These are phyloP conservation scores for Drechslerella dactyloides DNA, from an alignment of 2,329 filamentous ascomycete species.

Conservation along the genomic window DNA sequence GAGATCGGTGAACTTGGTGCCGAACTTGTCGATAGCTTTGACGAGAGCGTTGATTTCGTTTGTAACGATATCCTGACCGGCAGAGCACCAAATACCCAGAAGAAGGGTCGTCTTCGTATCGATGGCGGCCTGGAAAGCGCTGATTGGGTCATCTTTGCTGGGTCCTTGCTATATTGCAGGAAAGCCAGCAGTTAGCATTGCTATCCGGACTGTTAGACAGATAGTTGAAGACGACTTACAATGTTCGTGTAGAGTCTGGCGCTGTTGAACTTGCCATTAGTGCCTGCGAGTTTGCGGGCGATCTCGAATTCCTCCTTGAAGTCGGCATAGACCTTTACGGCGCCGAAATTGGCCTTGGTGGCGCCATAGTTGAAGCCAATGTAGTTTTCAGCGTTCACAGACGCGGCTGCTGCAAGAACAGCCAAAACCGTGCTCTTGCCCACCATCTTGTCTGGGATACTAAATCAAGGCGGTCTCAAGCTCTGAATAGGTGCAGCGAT, in stretches of 20 bases:
- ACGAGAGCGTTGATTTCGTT: slow-evolving; percentile 78
- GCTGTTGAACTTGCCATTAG: slow-evolving; percentile 69
- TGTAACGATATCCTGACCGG: slow-evolving; percentile 67
- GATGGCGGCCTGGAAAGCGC: slow-evolving; percentile 82
- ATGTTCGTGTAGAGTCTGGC: slow-evolving; percentile 79
- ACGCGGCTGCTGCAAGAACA: slow-evolving; percentile 59
- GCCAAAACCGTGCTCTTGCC: slow-evolving; percentile 51
- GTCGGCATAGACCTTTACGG: slow-evolving; percentile 67
- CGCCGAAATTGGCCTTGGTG: slow-evolving; percentile 65
- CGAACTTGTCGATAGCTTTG: slow-evolving; percentile 72
- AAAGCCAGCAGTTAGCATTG: neutral
- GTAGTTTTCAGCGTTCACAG: slow-evolving; percentile 56
- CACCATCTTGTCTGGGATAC: slow-evolving; percentile 26
- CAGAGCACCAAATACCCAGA: slow-evolving; percentile 83
- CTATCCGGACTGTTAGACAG: neutral
- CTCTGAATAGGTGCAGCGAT: neutral
- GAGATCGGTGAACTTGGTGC: slow-evolving; percentile 68
- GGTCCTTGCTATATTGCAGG: slow-evolving; percentile 62
- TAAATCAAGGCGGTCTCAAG: neutral
- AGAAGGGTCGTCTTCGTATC: slow-evolving; percentile 77
- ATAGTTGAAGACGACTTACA: slow-evolving; percentile 57
- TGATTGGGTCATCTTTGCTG: slow-evolving; percentile 66
- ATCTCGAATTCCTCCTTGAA: slow-evolving; percentile 74
- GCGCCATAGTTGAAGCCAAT: slow-evolving; percentile 78
- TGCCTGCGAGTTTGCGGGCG: slow-evolving; percentile 69